These are phyloP conservation scores for Capsicum rhomboideum DNA, from an alignment of 257 asterid genomes.

Conservation along the genomic window DNA sequence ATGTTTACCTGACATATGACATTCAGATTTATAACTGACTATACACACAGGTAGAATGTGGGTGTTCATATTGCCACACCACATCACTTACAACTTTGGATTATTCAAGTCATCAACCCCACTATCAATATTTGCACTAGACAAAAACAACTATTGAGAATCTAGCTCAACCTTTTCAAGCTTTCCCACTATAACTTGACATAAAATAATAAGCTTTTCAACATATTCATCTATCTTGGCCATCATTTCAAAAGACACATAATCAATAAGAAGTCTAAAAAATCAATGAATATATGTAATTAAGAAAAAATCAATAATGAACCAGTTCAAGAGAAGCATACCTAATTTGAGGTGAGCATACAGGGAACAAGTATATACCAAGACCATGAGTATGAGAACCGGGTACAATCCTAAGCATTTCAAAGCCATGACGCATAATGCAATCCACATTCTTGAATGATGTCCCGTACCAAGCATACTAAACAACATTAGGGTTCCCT, in stretches of 20 bases:
- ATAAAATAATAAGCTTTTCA: slow-evolving; percentile 55
- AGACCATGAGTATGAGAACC: slow-evolving; percentile 25
- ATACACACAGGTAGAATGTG: slow-evolving; percentile 37
- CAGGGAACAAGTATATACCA: slow-evolving; percentile 53
- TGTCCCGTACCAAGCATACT: slow-evolving; percentile 61
- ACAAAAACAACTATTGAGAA: slow-evolving; percentile 43
- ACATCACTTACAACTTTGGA: slow-evolving; percentile 55
- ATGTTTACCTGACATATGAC: slow-evolving; percentile 4
- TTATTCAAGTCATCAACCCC: slow-evolving; percentile 56
- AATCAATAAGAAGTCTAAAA: not conserved
- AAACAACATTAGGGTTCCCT: slow-evolving; percentile 38
- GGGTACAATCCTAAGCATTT: slow-evolving; percentile 14
- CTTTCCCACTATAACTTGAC: slow-evolving; percentile 61
- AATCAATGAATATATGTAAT: not conserved
- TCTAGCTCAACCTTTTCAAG: slow-evolving; percentile 50
- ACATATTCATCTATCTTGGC: slow-evolving; percentile 51
- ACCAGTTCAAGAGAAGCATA: slow-evolving; percentile 5
- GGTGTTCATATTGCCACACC: slow-evolving; percentile 59
- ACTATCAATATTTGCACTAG: slow-evolving; percentile 54
- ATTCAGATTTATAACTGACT: slow-evolving; percentile 51
- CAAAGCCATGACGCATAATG: slow-evolving; percentile 50
- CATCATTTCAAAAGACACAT: slow-evolving; percentile 34
- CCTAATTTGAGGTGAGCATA: slow-evolving; percentile 38
- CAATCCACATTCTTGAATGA: slow-evolving; percentile 46
- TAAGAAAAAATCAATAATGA: not conserved